These are phyloP conservation scores for Suillus americanus DNA, from an alignment of 768 basidiomycete species.

Conservation along the genomic window DNA sequence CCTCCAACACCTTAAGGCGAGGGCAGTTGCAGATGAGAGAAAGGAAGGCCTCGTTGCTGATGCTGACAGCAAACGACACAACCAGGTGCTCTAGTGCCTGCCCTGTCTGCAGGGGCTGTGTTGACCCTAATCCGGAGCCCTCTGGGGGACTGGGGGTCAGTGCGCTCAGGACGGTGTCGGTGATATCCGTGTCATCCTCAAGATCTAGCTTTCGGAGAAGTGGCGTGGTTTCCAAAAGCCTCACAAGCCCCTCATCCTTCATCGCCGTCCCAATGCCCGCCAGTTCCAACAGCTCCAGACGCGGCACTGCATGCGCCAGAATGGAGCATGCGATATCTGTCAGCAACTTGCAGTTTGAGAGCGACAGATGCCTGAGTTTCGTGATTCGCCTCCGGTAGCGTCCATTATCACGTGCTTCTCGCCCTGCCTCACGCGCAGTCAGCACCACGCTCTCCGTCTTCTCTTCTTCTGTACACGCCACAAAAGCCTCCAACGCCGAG, in stretches of 20 bases:
- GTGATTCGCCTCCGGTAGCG: conserved; percentile 63
- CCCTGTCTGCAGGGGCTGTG: conserved; percentile 47
- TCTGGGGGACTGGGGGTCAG: conserved; percentile 49
- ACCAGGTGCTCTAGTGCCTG: conserved; percentile 70
- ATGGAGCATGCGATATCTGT: conserved; percentile 76
- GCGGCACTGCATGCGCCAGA: conserved; percentile 67
- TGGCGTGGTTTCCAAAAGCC: conserved; percentile 68
- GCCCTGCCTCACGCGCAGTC: conserved; percentile 63
- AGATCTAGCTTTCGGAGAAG: conserved; percentile 75
- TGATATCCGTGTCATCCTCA: conserved; percentile 78
- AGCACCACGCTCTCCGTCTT: conserved; percentile 47
- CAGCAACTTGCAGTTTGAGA: conserved; percentile 70
- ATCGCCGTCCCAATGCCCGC: conserved; percentile 71
- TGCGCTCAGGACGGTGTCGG: conserved; percentile 64
- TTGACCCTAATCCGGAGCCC: conserved; percentile 14
- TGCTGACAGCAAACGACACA: conserved; percentile 62
- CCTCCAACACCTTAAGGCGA: conserved; percentile 66
- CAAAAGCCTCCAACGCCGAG: conserved; percentile 71
- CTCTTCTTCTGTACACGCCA: conserved; percentile 45
- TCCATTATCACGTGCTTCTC: conserved; percentile 49
- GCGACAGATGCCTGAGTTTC: conserved; percentile 65
- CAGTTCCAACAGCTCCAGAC: conserved; percentile 76
- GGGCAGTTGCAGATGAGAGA: conserved; percentile 64
- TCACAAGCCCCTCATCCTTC: conserved; percentile 71
- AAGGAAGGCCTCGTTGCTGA: conserved; percentile 65